Base-by-base conservation (phyloP, 805 yeast species). In the Wickerhamomyces chambardii region DNA sequence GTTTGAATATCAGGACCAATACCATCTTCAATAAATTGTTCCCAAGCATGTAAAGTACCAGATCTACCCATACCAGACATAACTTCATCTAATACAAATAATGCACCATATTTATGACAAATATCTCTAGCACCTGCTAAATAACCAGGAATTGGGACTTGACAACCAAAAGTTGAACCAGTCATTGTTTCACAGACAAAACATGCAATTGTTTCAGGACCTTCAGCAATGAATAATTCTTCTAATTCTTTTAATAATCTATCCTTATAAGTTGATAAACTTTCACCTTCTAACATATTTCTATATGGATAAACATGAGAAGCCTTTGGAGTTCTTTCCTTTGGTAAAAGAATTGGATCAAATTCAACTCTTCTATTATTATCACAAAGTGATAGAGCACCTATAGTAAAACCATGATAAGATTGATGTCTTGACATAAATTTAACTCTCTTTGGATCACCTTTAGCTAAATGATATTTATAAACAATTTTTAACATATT, bases 41-140 rank as follows among this genome's bases (percentile, higher is more conserved):
- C 71, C 66, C 71, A 69, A 39, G 69, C 69, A 52, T 58, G 62
- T 41, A 62, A 58, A 21, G 62, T 59, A 27, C 77, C 76, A 40
- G 64, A 55, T 46, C 78, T 63, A 17, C 77, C 78, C 28, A 70
- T 63, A 25, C 78, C 78, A 47, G 74, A 70, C 75, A 72, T 70
- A 30, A 71, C 72, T 53, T 73, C 78, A 44, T 73, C 78, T 33
- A 70, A 53, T 55, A 68, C 59, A 44, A 73, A 55, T 29, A 71
- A 50, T 28, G 68, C 61, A 30, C 69, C 76, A 50, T 70, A 71
- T 47, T 71, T 71, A 51, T 67, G 64, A 47, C 75, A 70, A 34
- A 73, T 49, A 29, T 57, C 64, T 35, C 68, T 53, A 29, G 63
- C 53, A 12, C 70, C 74, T 37, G 63, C 66, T 39, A 68, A 55